Conservation (phyloP, 352 stramenopile genomes). For the Pythium dissotocum region DNA sequence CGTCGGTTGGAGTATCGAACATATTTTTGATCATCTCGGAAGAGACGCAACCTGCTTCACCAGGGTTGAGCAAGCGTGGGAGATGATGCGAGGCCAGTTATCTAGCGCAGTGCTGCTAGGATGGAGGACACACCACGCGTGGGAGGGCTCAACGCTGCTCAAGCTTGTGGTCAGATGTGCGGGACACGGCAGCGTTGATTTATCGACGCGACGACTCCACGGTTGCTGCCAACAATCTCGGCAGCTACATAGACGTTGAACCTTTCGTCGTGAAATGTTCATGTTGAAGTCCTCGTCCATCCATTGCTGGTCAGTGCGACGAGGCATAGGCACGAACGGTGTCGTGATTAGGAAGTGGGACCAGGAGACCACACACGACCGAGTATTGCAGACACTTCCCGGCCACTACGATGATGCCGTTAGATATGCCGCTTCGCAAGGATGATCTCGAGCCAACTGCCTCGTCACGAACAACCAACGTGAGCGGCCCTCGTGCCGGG, state of each 20-base stretch:
- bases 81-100: too few relatives aligned
- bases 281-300: not conserved
- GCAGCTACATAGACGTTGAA: too few relatives aligned
- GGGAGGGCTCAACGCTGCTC: too few relatives aligned
- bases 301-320: not conserved
- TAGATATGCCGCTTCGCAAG: not conserved
- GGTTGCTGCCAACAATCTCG: too few relatives aligned
- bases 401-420: not conserved
- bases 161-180: too few relatives aligned
- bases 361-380: not conserved
- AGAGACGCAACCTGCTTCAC: not conserved
- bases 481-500: not conserved
- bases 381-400: not conserved
- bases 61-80: too few relatives aligned
- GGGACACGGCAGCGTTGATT: too few relatives aligned
- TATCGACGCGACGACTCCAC: too few relatives aligned
- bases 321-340: not conserved
- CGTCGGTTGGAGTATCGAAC: not conserved
- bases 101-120: too few relatives aligned
- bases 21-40: not conserved
- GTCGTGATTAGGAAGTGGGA: not conserved
- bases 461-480: not conserved
- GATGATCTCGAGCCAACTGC: not conserved
- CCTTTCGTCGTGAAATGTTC: not conserved
- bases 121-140: too few relatives aligned